Conservation (phyloP, 257 asterid genomes). For the Oldenlandia corymbosa region DNA sequence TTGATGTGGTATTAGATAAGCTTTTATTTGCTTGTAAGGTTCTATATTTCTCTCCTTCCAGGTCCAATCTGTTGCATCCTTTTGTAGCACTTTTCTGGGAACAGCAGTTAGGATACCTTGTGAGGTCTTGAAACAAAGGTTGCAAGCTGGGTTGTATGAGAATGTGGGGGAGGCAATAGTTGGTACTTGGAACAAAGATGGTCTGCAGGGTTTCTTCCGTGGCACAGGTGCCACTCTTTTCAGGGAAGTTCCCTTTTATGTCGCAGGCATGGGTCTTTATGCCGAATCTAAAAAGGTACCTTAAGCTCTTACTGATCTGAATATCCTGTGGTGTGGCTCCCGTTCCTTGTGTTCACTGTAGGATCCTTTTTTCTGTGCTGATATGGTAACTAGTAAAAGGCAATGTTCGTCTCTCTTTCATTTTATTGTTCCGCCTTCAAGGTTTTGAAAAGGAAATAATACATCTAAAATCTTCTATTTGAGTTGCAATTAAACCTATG, state of each 20-base stretch:
- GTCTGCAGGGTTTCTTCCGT: slow-evolving; percentile 82
- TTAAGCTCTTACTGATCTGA: neutral
- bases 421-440: no score
- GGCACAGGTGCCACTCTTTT: slow-evolving; percentile 95
- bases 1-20: no score
- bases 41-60: neutral
- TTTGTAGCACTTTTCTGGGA: slow-evolving; percentile 85
- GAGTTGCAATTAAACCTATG: no score
- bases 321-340: neutral
- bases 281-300: slow-evolving; percentile 92
- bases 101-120: slow-evolving; percentile 91
- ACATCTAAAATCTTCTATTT: no score
- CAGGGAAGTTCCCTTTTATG: slow-evolving; percentile 93
- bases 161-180: slow-evolving; percentile 76
- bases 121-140: slow-evolving; percentile 90
- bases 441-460: neutral
- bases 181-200: slow-evolving; percentile 90
- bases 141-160: slow-evolving; percentile 80
- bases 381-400: no score
- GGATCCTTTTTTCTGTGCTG: neutral
- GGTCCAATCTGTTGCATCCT: slow-evolving; percentile 73
- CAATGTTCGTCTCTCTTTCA: no score
- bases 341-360: neutral
- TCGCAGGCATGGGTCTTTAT: slow-evolving; percentile 94
- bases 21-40: no score